Evolutionary conservation across 2,329 filamentous ascomycete species (phyloP), one percentile per base, ranked within the genome.

Genomic region (Rhytidhysteron rufulum): DNA sequence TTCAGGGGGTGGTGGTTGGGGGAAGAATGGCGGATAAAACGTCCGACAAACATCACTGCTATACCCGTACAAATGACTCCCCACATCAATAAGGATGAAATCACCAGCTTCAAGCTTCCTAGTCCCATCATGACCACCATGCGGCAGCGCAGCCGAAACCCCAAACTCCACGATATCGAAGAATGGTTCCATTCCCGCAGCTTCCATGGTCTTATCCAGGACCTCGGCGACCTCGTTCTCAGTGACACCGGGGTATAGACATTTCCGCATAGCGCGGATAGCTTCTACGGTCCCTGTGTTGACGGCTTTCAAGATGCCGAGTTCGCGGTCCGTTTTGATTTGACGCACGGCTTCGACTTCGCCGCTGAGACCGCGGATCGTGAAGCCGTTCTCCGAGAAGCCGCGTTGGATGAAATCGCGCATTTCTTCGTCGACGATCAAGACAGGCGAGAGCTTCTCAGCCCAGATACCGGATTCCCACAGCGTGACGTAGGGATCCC

Each of bases 401-500:
- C 80, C 80, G 2, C 79, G 71, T 29, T 75, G 69, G 36, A 84
- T 82, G 55, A 75, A 83, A 54, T 83, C 78, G 2, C 80, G 72
- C 54, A 82, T 80, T 51, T 83, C 80, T 46, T 83, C 79, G 45
- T 83, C 80, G 11, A 80, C 71, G 74, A 83, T 80, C n/a, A 83
- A 47, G n/a, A 54, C 71, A 4, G 63, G 54, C 0, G 55, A 56
- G 2, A 58, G 40, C 1, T 29, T 51, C 7, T 57, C 48, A 22
- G 18, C 8, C 2, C 75, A 58, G 6, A 55, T 63, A 1, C 71
- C 74, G n/a, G n/a, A n/a, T 18, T 69, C 46, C 10, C 69, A 60
- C 15, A 83, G 63, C 0, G 76, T 82, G 1, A 59, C 58, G 55
- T 82, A 84, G 1, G 79, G 79, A 54, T 82, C 71, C 79, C 78